Evolutionary conservation across 2,329 filamentous ascomycete genomes (phyloP), one percentile per base, ranked within the genome.

Genomic region (Pseudogymnoascus sp.): DNA sequence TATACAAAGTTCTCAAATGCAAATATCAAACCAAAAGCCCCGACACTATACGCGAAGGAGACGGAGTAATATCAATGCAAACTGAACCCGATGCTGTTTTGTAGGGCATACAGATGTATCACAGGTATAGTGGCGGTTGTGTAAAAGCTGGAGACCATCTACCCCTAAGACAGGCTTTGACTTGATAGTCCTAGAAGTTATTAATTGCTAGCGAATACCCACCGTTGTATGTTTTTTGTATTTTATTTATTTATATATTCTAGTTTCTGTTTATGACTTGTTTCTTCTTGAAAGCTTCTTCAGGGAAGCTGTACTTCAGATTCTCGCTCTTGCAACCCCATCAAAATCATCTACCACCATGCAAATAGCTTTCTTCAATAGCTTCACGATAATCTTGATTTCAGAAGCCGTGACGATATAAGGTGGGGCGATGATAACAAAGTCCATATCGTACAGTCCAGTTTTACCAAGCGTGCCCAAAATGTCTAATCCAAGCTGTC

Each of bases 321-420:
- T 40, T 16, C 37, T 40, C n/a, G 37, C n/a, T 7, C 6, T 40
- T 40, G 37, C n/a, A 40, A 40, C 37, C 37, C 37, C 37, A 40
- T 40, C 37, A 40, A 40, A 40, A 7, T 40, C 37, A 40, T 40
- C 37, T 40, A 40, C n/a, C 2, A 40, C 37, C 14, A 40, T 40
- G 37, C 14, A 40, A 42, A 61, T 61, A 4, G 59, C 59, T n/a
- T 24, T 29, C 19, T 26, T 61, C 19, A 61, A 19, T 16, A 61
- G 14, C 31, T 21, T 29, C 16, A 61, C 59, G 10, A 61, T 61
- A 21, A 26, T n/a, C 16, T 26, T 29, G 14, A 61, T 61, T 26
- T 61, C 59, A 13, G 13, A 21, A 19, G 38, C 59, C 8, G 35
- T 61, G 31, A 61, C 59, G 44, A 61, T 61, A 29, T 42, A 61